Conservation (phyloP, 306 rosid genomes). For the Lupinus albus region DNA sequence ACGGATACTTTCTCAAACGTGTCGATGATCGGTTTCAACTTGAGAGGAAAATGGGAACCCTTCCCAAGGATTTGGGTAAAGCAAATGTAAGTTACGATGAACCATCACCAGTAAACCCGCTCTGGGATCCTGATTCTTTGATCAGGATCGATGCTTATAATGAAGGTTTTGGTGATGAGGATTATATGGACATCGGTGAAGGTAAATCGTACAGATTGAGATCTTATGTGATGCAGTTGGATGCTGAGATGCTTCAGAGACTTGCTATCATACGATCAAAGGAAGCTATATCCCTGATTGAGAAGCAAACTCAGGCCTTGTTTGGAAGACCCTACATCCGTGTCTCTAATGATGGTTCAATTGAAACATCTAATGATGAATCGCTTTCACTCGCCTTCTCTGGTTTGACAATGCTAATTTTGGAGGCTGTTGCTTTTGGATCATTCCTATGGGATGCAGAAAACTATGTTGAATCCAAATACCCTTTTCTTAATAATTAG, state of each 20-base stretch:
- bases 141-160: conserved; percentile 60
- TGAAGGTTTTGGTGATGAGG: conserved; percentile 42
- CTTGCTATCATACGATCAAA: conserved; percentile 84
- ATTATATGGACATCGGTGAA: conserved; percentile 43
- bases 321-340: conserved; percentile 72
- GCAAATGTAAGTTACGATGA: conserved; percentile 48
- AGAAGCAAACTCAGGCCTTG: conserved; percentile 90
- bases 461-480: conserved; percentile 79
- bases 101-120: conserved; percentile 60
- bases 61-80: conserved; percentile 65
- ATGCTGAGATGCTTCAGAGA: conserved; percentile 80
- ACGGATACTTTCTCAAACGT: conserved; percentile 91
- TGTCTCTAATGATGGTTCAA: conserved; percentile 68
- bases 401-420: conserved; percentile 77
- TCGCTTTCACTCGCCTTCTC: conserved; percentile 61
- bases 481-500: conserved; percentile 64
- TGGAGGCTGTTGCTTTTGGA: conserved; percentile 89
- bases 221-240: conserved; percentile 88
- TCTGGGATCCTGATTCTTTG: conserved; percentile 94
- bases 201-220: conserved; percentile 56
- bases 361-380: conserved; percentile 69
- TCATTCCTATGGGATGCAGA: conserved; percentile 89
- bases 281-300: conserved; percentile 92
- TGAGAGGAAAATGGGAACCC: conserved; percentile 77
- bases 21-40: conserved; percentile 94